phyloP scores from a whole-genome alignment of 2,329 filamentous ascomycete genomes.

The Colletotrichum somersetense region DNA sequence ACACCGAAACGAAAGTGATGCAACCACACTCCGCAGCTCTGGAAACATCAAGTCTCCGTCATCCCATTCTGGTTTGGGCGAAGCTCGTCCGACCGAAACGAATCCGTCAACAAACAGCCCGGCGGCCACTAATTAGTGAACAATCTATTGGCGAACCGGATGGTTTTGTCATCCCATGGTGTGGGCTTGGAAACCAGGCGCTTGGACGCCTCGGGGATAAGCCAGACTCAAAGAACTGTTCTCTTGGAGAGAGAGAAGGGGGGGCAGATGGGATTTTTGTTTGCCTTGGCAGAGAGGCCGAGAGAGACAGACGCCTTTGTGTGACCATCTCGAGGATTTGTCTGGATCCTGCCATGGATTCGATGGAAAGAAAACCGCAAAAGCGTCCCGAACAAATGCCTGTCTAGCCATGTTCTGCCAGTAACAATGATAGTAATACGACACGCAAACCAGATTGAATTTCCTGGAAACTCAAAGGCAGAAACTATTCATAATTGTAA shows the following conservation, averaged over 20 bases:
- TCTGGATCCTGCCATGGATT: neutral
- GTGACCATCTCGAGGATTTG: neutral
- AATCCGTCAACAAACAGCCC: slow-evolving; percentile 28
- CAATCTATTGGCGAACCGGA: neutral
- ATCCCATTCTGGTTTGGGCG: neutral
- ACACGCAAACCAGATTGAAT: too few relatives aligned
- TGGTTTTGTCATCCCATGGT: slow-evolving; percentile 28
- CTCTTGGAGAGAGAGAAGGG: neutral
- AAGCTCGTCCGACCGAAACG: neutral
- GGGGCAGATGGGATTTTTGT: neutral
- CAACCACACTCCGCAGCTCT: slow-evolving; percentile 8
- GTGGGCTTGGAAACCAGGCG: neutral
- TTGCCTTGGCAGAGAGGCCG: neutral
- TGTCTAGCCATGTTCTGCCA: too few relatives aligned
- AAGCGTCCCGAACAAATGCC: neutral
- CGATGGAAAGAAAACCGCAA: neutral
- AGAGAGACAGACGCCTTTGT: slow-evolving; percentile 14
- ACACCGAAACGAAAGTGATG: slow-evolving; percentile 11
- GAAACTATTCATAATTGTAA: neutral
- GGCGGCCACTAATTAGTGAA: neutral
- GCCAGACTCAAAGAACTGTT: slow-evolving; percentile 9
- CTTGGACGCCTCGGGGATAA: neutral
- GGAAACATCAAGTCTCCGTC: neutral
- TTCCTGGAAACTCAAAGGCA: neutral
- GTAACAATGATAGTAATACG: too few relatives aligned